A percentile compares a stretch with the other conserved stretches of the same genome.
Evolutionary conservation across 371 early-diverging fungal genomes (phyloP).

Genomic region (Lichtheimia ornata): DNA sequence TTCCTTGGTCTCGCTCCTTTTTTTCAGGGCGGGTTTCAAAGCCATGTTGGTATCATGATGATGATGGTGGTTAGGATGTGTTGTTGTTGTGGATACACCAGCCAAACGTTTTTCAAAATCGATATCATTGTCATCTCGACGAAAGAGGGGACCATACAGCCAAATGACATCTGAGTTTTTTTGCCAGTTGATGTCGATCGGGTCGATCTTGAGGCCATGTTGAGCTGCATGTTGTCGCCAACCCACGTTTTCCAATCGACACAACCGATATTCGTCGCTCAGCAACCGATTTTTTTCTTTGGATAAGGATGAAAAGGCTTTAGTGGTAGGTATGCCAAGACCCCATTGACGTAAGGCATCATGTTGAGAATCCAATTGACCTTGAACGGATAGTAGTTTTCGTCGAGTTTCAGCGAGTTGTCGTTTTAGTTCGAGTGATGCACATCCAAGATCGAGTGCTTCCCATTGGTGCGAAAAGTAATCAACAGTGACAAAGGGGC

Average conservation of each 20-base stretch:
- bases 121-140: constrained; percentile 6
- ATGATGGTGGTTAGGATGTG: background rate
- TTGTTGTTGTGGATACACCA: background rate
- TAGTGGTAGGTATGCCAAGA: background rate
- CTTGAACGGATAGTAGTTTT: constrained; percentile 6
- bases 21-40: constrained; percentile 6
- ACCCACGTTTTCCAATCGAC: background rate
- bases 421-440: constrained; percentile 8
- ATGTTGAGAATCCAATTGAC: constrained; percentile 3
- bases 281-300: constrained; percentile 11
- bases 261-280: constrained; percentile 11
- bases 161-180: constrained; percentile 13
- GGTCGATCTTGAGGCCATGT: constrained; percentile 9
- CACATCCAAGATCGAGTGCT: constrained; percentile 15
- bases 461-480: constrained; percentile 15
- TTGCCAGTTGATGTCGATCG: constrained; percentile 16
- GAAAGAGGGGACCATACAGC: constrained; percentile 9
- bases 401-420: constrained; percentile 6
- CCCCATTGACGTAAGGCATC: constrained; percentile 11
- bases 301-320: constrained; percentile 1
- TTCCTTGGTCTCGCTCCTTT: constrained; percentile 6
- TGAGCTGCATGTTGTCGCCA: constrained; percentile 7
- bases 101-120: constrained; percentile 9
- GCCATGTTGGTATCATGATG: background rate
- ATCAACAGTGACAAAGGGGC: constrained; percentile 15